Percentiles rank a stretch among this genome's conserved stretches.
Evolutionary conservation across 108 stramenopile species (phyloP).

Genomic region (Pelagomonas calceolata): DNA sequence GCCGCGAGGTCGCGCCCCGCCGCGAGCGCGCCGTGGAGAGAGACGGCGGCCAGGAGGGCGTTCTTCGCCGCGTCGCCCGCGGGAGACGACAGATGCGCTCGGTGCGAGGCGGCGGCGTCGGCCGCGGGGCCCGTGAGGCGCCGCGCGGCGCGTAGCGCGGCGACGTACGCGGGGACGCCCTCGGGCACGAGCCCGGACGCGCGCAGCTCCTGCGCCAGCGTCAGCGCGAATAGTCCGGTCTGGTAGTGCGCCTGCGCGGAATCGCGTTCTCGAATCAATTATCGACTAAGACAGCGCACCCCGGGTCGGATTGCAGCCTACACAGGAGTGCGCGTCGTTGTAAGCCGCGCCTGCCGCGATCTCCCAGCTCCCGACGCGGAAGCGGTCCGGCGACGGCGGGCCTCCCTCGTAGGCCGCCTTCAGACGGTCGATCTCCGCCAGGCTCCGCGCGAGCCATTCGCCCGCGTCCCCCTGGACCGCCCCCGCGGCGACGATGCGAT

Average conservation of each 20-base stretch:
- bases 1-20: background rate
- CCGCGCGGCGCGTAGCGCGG: background rate
- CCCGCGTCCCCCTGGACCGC: background rate
- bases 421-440: background rate
- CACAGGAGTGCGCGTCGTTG: constrained; percentile 15
- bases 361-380: constrained; percentile 8
- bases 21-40: background rate
- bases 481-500: background rate
- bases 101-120: background rate
- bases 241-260: too few relatives aligned
- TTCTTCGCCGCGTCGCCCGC: background rate
- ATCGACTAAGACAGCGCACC: too few relatives aligned
- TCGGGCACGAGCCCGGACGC: background rate
- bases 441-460: background rate
- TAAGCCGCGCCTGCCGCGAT: constrained; percentile 6
- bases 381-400: background rate
- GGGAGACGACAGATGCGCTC: background rate
- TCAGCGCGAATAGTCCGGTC: constrained; percentile 1
- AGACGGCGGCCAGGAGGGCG: background rate
- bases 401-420: background rate
- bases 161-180: background rate
- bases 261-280: too few relatives aligned
- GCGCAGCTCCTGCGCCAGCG: background rate
- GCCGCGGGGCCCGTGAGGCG: background rate
- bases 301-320: too few relatives aligned